Evolutionary conservation across 208 protist species (phyloP).

Genomic region (Borovskyia barvae): DNA sequence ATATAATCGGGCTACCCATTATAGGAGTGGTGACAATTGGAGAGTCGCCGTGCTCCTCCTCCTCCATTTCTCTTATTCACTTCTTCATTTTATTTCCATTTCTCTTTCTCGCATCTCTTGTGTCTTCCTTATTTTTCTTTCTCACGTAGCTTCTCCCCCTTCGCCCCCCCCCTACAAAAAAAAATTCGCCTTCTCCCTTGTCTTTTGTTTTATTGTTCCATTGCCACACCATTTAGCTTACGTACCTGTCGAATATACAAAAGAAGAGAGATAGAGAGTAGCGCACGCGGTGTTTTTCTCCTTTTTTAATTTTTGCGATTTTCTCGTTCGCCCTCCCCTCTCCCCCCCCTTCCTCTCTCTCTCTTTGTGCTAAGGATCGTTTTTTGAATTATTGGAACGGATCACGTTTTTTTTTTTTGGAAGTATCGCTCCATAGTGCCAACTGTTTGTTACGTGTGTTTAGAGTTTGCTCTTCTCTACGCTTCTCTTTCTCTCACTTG

Average conservation of each 20-base stretch:
- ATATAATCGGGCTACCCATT: no score
- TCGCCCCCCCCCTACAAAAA: background rate
- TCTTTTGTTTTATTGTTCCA: background rate
- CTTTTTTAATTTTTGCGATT: conserved; percentile 1
- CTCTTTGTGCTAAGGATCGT: background rate
- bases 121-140: conserved; percentile 9
- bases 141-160: background rate
- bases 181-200: conserved; percentile 2
- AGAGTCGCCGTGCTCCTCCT: background rate
- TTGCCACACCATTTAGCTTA: background rate
- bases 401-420: background rate
- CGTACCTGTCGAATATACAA: background rate
- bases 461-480: conserved; percentile 1
- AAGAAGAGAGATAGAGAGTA: background rate
- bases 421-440: background rate
- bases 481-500: background rate
- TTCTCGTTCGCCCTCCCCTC: background rate
- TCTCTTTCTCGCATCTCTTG: conserved; percentile 1
- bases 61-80: background rate
- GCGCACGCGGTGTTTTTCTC: background rate
- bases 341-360: no score
- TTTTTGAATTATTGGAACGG: background rate
- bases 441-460: conserved; percentile 3
- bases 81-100: background rate
- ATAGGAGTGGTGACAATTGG: background rate